A percentile compares a stretch with the other conserved stretches of the same genome.
These are phyloP conservation scores for Dactylellina leptospora DNA, from an alignment of 2,329 filamentous ascomycete species.

Conservation along the genomic window DNA sequence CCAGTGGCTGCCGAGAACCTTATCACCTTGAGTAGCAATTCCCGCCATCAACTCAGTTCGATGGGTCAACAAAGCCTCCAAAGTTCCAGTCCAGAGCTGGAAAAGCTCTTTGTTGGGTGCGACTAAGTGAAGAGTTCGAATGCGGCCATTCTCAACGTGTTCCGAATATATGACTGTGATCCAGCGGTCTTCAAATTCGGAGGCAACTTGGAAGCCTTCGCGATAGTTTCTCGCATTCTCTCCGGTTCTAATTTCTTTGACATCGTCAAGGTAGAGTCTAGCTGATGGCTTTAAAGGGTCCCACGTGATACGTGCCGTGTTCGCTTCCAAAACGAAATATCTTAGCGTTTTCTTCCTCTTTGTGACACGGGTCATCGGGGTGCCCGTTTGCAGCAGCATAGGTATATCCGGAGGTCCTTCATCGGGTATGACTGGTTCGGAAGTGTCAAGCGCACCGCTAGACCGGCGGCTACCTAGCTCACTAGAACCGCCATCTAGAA, in stretches of 20 bases:
- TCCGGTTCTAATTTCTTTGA: conserved; percentile 86
- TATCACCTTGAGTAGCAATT: conserved; percentile 83
- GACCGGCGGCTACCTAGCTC: conserved; percentile 20
- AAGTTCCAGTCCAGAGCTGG: conserved; percentile 80
- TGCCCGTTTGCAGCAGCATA: conserved; percentile 78
- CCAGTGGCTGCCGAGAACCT: conserved; percentile 86
- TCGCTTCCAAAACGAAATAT: conserved; percentile 79
- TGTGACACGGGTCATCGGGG: conserved; percentile 80
- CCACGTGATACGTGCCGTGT: conserved; percentile 88
- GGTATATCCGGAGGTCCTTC: conserved; percentile 75
- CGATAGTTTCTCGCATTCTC: conserved; percentile 87
- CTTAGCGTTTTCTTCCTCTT: conserved; percentile 80
- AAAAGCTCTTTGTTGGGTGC: conserved; percentile 77
- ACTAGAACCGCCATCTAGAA: conserved; percentile 58
- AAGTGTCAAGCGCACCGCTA: conserved; percentile 62
- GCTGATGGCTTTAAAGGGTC: conserved; percentile 80
- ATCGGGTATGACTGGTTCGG: conserved; percentile 59
- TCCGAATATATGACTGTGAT: conserved; percentile 90
- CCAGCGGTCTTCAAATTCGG: conserved; percentile 75
- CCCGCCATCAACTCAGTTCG: conserved; percentile 90
- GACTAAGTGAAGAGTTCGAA: conserved; percentile 87
- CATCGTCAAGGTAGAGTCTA: conserved; percentile 91
- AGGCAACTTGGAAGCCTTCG: conserved; percentile 78
- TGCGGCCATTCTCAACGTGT: conserved; percentile 76
- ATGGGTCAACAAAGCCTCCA: conserved; percentile 84